These are phyloP conservation scores for Trichomonascaceae sp. DNA, from an alignment of 1,139 yeast species.

Conservation along the genomic window DNA sequence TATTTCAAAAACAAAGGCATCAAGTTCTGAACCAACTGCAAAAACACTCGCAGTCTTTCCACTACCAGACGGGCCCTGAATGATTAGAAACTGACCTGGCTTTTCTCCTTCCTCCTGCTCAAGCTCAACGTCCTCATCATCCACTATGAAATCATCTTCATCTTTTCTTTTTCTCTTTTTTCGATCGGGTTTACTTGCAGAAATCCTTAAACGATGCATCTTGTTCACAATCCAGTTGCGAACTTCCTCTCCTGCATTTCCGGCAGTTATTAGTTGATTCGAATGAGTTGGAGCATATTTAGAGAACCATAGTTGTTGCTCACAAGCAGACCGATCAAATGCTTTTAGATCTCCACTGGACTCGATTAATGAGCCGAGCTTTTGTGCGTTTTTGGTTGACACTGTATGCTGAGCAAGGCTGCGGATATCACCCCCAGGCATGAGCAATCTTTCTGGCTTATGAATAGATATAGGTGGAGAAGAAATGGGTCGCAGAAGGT, in stretches of 20 bases:
- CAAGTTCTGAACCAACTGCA: conserved; percentile 56
- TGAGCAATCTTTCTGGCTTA: conserved; percentile 14
- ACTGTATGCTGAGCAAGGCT: conserved; percentile 12
- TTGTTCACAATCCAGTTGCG: conserved; percentile 19
- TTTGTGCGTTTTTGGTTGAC: conserved; percentile 4
- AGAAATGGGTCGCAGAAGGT: not conserved
- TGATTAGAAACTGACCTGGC: conserved; percentile 38
- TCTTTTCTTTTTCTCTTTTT: conserved; percentile 24
- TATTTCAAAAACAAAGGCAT: conserved; percentile 76
- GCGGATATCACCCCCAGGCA: conserved; percentile 12
- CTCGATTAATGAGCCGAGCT: conserved; percentile 11
- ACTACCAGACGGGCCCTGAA: conserved; percentile 67
- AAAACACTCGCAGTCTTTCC: conserved; percentile 78
- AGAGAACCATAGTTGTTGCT: conserved; percentile 23
- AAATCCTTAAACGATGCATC: conserved; percentile 15
- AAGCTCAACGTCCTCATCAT: conserved; percentile 31
- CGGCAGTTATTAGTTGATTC: conserved; percentile 15
- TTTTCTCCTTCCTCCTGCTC: conserved; percentile 25
- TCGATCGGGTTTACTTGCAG: conserved; percentile 14
- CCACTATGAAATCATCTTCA: conserved; percentile 44
- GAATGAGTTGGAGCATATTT: conserved; percentile 25
- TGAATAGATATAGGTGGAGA: conserved; percentile 2
- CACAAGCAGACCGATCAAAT: conserved; percentile 27
- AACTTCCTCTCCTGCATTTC: conserved; percentile 13
- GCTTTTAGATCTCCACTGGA: conserved; percentile 16